Base-by-base conservation (phyloP, 2,329 filamentous ascomycete species). In the Hypoxylon sp. region DNA sequence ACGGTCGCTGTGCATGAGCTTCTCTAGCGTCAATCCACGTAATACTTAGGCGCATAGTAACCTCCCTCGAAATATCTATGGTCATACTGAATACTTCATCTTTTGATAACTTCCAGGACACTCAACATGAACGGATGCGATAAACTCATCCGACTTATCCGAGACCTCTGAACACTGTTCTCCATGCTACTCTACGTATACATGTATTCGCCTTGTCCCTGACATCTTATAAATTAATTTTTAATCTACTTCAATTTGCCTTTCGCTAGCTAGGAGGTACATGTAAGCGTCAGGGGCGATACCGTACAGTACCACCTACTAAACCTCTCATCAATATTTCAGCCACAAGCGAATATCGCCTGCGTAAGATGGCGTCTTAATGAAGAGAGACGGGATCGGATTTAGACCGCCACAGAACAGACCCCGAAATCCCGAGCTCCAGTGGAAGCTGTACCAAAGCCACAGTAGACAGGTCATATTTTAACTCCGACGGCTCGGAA, bases 381-480 rank as follows among this genome's bases (percentile, higher is more conserved):
- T 52, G n/a, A 32, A 59, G 46, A 31, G 17, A 31, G 27, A 6
- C 15, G 19, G 6, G 13, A 15, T 37, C 50, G 21, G 37, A 17
- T 55, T n/a, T 19, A 11, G 44, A 21, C 15, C 39, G 39, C 39
- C 39, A 42, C 39, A 42, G 19, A 42, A 42, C n/a, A 37, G 1
- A 13, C 24, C 24, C 24, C 24, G 24, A 27, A 3, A 42, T 27
- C 31, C 13, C 27, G 8, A 54, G 51, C 21, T 44, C 24, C 11
- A 24, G 19, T 24, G 48, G 19, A 29, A 46, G 11, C 48, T 11
- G 24, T 21, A 21, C 27, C 42, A 15, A 62, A 50, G 59, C 59
- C 59, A 48, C 46, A 63, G 17, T 44, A 13, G 46, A 57, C 44
- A 57, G 15, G 52, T 57, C 52, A 63, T 46, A 62, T 54, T 39